Evolutionary conservation across 2,329 filamentous ascomycete species (phyloP).

Genomic region (Pseudogymnoascus sp.): DNA sequence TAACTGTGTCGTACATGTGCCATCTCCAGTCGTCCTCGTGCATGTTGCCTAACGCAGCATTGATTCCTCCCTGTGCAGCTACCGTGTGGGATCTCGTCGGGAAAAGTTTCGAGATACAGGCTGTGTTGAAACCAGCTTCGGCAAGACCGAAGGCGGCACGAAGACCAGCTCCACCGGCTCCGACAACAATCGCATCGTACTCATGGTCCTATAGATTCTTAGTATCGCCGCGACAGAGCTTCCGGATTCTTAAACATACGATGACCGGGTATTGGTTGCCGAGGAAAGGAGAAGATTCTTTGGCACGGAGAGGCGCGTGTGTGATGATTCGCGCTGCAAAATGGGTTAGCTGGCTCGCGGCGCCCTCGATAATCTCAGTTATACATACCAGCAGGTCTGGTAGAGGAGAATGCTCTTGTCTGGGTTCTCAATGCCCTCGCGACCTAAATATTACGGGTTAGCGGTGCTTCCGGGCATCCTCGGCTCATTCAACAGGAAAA

Average conservation of each 20-base stretch:
- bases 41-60: slow-evolving; percentile 89
- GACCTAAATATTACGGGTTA: slow-evolving; percentile 21
- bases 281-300: slow-evolving; percentile 83
- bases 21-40: slow-evolving; percentile 97
- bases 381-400: slow-evolving; percentile 65
- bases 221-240: slow-evolving; percentile 11
- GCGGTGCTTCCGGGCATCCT: slow-evolving; percentile 20
- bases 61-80: slow-evolving; percentile 77
- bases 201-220: slow-evolving; percentile 70
- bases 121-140: slow-evolving; percentile 83
- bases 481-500: slow-evolving; percentile 12
- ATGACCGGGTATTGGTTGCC: slow-evolving; percentile 91
- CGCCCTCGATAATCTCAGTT: slow-evolving; percentile 9
- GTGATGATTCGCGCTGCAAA: slow-evolving; percentile 71
- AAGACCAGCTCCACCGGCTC: slow-evolving; percentile 73
- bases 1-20: slow-evolving; percentile 99
- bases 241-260: slow-evolving; percentile 38
- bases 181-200: slow-evolving; percentile 94
- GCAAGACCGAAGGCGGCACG: slow-evolving; percentile 80
- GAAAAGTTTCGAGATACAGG: slow-evolving; percentile 82
- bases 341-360: slow-evolving; percentile 14
- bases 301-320: slow-evolving; percentile 79
- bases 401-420: slow-evolving; percentile 78
- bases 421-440: slow-evolving; percentile 45
- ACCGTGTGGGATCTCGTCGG: slow-evolving; percentile 81